phyloP scores from a whole-genome alignment of 2,329 filamentous ascomycete genomes.

The Camptophora hylomeconis region DNA sequence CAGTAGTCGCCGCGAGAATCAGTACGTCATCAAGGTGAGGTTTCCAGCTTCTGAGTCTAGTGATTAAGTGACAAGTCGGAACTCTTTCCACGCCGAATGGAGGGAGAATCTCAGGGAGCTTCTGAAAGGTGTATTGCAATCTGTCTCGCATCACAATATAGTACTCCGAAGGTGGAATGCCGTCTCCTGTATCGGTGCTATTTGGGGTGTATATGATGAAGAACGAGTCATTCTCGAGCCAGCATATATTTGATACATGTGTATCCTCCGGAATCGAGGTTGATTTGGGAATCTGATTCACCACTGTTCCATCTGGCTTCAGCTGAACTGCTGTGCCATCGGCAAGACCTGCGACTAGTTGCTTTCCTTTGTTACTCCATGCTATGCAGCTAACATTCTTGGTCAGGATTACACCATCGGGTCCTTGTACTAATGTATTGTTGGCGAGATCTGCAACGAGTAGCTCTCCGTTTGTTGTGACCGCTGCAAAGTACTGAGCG shows the following conservation, averaged over 20 bases:
- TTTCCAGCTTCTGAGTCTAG: constrained; percentile 65
- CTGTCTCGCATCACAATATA: constrained; percentile 49
- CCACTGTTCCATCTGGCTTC: constrained; percentile 64
- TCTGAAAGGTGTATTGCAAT: constrained; percentile 54
- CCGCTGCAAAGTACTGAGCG: constrained; percentile 63
- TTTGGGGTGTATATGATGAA: constrained; percentile 63
- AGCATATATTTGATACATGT: constrained; percentile 68
- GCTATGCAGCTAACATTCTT: constrained; percentile 67
- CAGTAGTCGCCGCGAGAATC: constrained; percentile 68
- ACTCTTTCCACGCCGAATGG: constrained; percentile 53
- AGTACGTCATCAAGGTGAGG: constrained; percentile 71
- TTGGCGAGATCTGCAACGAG: constrained; percentile 70
- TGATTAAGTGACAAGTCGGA: constrained; percentile 64
- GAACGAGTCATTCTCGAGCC: constrained; percentile 82
- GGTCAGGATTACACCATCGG: constrained; percentile 54
- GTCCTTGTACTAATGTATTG: constrained; percentile 42
- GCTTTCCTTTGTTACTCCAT: constrained; percentile 91
- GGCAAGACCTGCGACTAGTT: constrained; percentile 71
- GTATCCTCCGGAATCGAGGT: constrained; percentile 49
- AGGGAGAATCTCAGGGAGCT: constrained; percentile 59
- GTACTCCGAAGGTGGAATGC: constrained; percentile 53
- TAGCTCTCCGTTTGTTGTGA: constrained; percentile 69
- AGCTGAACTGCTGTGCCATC: constrained; percentile 74
- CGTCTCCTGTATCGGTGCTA: constrained; percentile 25
- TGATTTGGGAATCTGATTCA: constrained; percentile 67